These are phyloP conservation scores for Pythium phragmiticola DNA, from an alignment of 352 stramenopile genomes.

Conservation along the genomic window DNA sequence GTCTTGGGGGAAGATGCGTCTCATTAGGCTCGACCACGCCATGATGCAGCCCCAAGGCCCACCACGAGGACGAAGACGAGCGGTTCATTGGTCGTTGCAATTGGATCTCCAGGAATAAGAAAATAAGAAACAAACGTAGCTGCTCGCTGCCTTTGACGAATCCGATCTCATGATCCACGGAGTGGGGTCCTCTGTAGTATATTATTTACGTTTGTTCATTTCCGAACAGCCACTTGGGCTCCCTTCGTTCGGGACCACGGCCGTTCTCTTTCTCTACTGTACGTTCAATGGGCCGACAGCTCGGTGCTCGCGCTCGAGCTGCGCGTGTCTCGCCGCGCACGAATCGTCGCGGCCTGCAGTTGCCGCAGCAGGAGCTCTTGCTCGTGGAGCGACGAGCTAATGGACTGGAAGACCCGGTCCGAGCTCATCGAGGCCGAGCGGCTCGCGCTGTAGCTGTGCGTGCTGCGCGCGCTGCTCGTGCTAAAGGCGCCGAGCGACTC, in stretches of 20 bases:
- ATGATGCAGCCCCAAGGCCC: no score
- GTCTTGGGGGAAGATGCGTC: no score
- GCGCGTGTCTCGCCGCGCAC: background rate
- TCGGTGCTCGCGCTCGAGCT: background rate
- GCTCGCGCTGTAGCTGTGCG: background rate
- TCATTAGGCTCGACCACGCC: no score
- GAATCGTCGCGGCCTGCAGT: constrained; percentile 2
- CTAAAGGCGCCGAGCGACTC: background rate
- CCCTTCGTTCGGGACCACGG: background rate
- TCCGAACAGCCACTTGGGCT: background rate
- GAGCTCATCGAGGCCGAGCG: constrained; percentile 5
- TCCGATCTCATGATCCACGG: no score
- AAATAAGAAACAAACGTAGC: constrained; percentile 11
- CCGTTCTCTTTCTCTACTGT: background rate
- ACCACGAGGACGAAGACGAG: no score
- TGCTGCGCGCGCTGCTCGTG: background rate
- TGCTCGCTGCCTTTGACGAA: background rate
- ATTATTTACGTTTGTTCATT: background rate
- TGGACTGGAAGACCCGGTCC: constrained; percentile 11
- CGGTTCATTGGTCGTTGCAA: no score
- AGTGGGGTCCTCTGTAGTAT: no score
- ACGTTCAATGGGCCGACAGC: background rate
- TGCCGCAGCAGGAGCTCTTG: constrained; percentile 16
- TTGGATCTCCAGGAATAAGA: background rate
- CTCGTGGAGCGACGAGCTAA: constrained; percentile 17